Evolutionary conservation across 2,329 filamentous ascomycete species (phyloP).

Genomic region (Aspergillus quadrilineatus): DNA sequence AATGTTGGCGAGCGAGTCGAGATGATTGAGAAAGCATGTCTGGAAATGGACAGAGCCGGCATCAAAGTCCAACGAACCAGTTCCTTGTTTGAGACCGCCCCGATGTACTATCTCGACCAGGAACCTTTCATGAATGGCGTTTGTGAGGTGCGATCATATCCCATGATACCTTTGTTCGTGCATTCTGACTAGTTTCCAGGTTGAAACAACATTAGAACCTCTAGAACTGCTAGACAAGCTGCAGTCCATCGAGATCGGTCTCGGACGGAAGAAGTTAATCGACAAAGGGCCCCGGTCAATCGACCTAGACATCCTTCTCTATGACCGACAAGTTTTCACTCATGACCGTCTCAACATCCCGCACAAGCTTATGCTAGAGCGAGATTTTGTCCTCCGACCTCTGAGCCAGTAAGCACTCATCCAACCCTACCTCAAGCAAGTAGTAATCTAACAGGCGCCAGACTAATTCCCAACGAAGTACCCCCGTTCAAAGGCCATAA

Average conservation of each 20-base stretch:
- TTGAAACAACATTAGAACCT: constrained; percentile 75
- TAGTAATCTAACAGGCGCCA: constrained; percentile 21
- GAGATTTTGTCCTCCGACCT: constrained; percentile 90
- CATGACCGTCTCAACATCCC: constrained; percentile 78
- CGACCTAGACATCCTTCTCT: constrained; percentile 88
- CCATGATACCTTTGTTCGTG: no score
- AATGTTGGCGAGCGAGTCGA: constrained; percentile 84
- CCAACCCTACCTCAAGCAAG: background rate
- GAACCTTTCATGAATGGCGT: constrained; percentile 86
- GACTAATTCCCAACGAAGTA: constrained; percentile 43
- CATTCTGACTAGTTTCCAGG: constrained; percentile 49
- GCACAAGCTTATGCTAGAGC: constrained; percentile 79
- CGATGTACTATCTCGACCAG: constrained; percentile 95
- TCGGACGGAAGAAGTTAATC: constrained; percentile 79
- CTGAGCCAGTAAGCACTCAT: constrained; percentile 54
- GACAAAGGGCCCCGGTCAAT: constrained; percentile 95
- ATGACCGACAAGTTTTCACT: constrained; percentile 64
- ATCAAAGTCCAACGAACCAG: constrained; percentile 79
- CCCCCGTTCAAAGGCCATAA: constrained; percentile 31
- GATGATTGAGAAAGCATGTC: constrained; percentile 82
- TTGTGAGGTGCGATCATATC: constrained; percentile 68
- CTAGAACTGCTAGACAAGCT: constrained; percentile 74
- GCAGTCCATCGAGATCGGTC: constrained; percentile 75
- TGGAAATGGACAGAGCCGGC: constrained; percentile 68
- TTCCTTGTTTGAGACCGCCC: constrained; percentile 87